Conservation (phyloP, 352 stramenopile genomes). For the Nothophytophthora sp. region DNA sequence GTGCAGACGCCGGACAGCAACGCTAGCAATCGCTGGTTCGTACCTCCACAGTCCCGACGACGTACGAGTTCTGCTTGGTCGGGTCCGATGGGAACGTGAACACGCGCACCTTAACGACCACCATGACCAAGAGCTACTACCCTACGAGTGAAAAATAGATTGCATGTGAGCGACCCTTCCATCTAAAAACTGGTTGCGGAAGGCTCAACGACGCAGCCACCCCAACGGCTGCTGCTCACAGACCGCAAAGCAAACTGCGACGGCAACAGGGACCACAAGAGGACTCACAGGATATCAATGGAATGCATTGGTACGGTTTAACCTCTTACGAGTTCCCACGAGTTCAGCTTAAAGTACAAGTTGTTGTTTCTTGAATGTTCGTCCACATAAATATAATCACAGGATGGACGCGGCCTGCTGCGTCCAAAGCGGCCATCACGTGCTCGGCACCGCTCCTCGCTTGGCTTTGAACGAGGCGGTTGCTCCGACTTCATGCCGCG, state of each 20-base stretch:
- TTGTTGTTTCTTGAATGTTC: conserved; percentile 15
- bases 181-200: too few relatives aligned
- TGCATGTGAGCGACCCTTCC: too few relatives aligned
- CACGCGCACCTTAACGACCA: conserved; percentile 72
- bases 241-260: neutral
- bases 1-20: neutral
- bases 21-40: neutral
- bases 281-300: conserved; percentile 6
- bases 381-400: conserved; percentile 34
- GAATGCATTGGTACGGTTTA: too few relatives aligned
- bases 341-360: conserved; percentile 22
- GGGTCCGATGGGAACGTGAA: conserved; percentile 77
- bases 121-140: too few relatives aligned
- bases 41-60: conserved; percentile 73
- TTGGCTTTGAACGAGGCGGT: too few relatives aligned
- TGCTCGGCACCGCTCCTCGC: too few relatives aligned
- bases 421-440: too few relatives aligned
- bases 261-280: neutral
- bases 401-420: conserved; percentile 4
- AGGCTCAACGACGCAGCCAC: too few relatives aligned
- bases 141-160: too few relatives aligned
- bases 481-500: neutral
- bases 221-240: too few relatives aligned
- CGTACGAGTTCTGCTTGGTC: conserved; percentile 72
- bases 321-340: conserved; percentile 10